A percentile compares a stretch with the other conserved stretches of the same genome.
phyloP scores from a whole-genome alignment of 1,284 basidiomycete species.

The Pisolithus thermaeus region DNA sequence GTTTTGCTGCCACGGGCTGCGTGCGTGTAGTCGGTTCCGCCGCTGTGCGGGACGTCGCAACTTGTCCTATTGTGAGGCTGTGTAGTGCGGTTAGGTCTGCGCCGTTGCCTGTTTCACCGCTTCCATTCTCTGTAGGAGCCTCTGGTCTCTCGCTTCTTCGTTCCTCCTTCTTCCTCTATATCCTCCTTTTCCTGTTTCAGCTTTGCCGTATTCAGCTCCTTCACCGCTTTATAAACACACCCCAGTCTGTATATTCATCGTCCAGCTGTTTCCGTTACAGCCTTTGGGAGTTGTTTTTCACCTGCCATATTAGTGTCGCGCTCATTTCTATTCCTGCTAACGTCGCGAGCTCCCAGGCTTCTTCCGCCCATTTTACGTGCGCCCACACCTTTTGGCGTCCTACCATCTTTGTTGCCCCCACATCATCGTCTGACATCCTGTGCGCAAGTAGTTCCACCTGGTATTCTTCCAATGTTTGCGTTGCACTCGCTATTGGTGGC shows the following conservation, averaged over 20 bases:
- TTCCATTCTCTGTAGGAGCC: too few species aligned
- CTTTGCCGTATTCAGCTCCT: not conserved
- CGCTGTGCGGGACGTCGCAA: not conserved
- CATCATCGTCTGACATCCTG: not conserved
- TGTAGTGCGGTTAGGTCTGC: not conserved
- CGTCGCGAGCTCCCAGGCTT: too few species aligned
- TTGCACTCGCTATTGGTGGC: not conserved
- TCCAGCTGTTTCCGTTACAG: not conserved
- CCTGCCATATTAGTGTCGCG: not conserved
- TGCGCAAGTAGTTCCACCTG: not conserved
- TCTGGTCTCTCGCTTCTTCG: too few species aligned
- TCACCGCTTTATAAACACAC: not conserved
- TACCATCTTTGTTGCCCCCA: not conserved
- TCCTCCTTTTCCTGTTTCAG: not conserved
- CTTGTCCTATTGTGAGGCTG: not conserved
- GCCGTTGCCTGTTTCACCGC: not conserved
- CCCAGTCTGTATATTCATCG: not conserved
- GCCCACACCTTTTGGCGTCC: not conserved
- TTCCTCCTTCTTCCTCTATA: too few species aligned
- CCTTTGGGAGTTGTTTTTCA: not conserved
- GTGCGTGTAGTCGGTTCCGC: not conserved
- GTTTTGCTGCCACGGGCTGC: not conserved
- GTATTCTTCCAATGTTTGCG: not conserved
- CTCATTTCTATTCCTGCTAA: too few species aligned
- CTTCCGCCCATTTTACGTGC: not conserved